These are phyloP conservation scores for Wickerhamomyces kurtzmanii DNA, from an alignment of 805 yeast genomes.

Conservation along the genomic window DNA sequence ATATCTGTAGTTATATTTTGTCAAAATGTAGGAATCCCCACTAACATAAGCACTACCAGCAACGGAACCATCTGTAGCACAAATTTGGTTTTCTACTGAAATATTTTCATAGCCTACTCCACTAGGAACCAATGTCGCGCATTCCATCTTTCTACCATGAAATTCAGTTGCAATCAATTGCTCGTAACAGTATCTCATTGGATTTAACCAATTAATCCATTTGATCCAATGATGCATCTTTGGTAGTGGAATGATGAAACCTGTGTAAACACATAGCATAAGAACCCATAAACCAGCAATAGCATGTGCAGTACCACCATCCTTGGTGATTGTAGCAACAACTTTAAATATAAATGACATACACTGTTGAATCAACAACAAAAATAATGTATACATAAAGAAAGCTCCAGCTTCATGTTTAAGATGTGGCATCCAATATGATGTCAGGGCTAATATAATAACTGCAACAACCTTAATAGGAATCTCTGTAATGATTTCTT, in stretches of 20 bases:
- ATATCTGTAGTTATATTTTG: conserved; percentile 25
- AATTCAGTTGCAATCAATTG: conserved; percentile 49
- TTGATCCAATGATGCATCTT: conserved; percentile 55
- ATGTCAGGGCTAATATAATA: conserved; percentile 75
- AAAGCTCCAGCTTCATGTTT: conserved; percentile 44
- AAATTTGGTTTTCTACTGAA: conserved; percentile 29
- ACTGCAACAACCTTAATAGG: conserved; percentile 61
- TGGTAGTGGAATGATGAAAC: conserved; percentile 35
- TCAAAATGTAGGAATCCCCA: conserved; percentile 39
- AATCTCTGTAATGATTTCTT: conserved; percentile 69
- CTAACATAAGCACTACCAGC: conserved; percentile 32
- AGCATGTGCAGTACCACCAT: conserved; percentile 47
- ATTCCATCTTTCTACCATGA: conserved; percentile 39
- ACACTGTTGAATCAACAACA: conserved; percentile 37
- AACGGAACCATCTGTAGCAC: conserved; percentile 43
- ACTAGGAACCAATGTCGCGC: conserved; percentile 38
- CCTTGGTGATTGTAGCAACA: conserved; percentile 40
- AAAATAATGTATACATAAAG: conserved; percentile 37
- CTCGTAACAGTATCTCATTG: conserved; percentile 40
- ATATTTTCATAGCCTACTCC: conserved; percentile 45
- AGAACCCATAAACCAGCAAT: conserved; percentile 43
- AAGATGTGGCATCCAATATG: conserved; percentile 47
- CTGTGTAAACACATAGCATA: conserved; percentile 48
- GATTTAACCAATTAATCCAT: conserved; percentile 43
- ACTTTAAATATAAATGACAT: conserved; percentile 44